Conservation (phyloP, 495 filamentous ascomycete species). For the Penicillium odoratum region DNA sequence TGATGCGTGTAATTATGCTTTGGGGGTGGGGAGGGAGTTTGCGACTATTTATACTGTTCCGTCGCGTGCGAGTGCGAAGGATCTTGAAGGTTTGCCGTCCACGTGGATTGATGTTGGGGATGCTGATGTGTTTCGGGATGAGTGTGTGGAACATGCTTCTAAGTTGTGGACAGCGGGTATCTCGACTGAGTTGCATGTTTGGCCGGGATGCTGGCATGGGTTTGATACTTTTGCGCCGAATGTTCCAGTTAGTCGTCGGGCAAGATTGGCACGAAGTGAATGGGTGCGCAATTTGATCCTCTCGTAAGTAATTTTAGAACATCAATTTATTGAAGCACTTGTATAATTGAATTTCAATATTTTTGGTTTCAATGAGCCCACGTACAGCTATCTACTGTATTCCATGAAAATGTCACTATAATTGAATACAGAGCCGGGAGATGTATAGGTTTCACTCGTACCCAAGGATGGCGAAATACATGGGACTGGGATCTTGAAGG, state of each 20-base stretch:
- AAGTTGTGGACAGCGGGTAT: constrained; percentile 37
- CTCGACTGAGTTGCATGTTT: constrained; percentile 51
- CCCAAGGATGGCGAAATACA: neutral
- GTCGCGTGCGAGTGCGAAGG: constrained; percentile 14
- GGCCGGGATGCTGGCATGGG: constrained; percentile 48
- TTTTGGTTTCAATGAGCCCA: too few species aligned
- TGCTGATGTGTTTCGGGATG: constrained; percentile 41
- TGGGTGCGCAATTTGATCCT: constrained; percentile 4
- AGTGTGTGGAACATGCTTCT: constrained; percentile 40
- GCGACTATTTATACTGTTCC: constrained; percentile 17
- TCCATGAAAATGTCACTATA: neutral
- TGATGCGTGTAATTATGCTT: constrained; percentile 5
- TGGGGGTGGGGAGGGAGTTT: constrained; percentile 4
- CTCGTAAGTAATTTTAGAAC: too few species aligned
- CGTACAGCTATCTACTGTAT: too few species aligned
- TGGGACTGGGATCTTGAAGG: neutral
- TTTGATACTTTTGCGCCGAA: constrained; percentile 34
- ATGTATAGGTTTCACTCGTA: neutral
- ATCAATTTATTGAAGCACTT: too few species aligned
- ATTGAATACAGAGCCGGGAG: neutral
- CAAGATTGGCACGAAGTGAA: neutral
- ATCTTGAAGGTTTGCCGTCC: constrained; percentile 20
- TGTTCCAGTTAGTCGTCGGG: neutral
- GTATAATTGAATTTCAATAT: too few species aligned
- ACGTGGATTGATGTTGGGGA: constrained; percentile 28